A percentile compares a stretch with the other conserved stretches of the same genome.
Evolutionary conservation across 164 flowering plant species (phyloP).

Genomic region (Annona cherimola): DNA sequence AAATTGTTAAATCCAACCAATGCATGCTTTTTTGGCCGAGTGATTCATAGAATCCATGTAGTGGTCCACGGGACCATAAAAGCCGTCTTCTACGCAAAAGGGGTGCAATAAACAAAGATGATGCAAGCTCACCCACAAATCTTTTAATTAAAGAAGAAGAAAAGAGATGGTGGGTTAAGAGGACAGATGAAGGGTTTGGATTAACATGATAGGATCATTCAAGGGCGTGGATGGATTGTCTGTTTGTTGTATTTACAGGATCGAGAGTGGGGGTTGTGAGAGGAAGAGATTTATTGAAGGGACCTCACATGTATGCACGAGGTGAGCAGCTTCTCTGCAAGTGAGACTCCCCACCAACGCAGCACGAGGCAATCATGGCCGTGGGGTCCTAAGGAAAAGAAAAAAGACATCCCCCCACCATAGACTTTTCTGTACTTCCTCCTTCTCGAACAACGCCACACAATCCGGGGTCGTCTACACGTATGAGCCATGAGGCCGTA

Average conservation of each 20-base stretch:
- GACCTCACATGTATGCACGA: conserved; percentile 62
- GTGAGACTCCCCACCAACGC: conserved; percentile 15
- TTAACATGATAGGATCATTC: conserved; percentile 34
- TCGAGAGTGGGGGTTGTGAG: conserved; percentile 26
- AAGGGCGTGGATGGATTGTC: conserved; percentile 22
- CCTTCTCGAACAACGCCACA: neutral
- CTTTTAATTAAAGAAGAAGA: conserved; percentile 13
- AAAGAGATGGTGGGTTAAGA: conserved; percentile 22
- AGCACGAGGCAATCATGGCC: conserved; percentile 44
- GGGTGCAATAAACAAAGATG: conserved; percentile 2
- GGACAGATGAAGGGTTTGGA: too few relatives aligned
- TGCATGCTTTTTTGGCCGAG: too few relatives aligned
- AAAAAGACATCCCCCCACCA: too few relatives aligned
- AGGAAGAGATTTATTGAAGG: conserved; percentile 41
- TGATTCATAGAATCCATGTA: too few relatives aligned
- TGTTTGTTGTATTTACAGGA: conserved; percentile 10
- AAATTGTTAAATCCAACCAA: too few relatives aligned
- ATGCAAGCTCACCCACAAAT: too few relatives aligned
- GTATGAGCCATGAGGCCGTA: too few relatives aligned
- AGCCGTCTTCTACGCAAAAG: neutral
- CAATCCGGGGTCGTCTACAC: too few relatives aligned
- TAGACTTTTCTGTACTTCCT: neutral
- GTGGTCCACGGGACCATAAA: neutral
- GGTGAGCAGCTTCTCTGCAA: conserved; percentile 36
- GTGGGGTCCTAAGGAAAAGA: conserved; percentile 33